Conservation (phyloP, 345 rosid species). For the thale cress (Arabidopsis thaliana) region DNA sequence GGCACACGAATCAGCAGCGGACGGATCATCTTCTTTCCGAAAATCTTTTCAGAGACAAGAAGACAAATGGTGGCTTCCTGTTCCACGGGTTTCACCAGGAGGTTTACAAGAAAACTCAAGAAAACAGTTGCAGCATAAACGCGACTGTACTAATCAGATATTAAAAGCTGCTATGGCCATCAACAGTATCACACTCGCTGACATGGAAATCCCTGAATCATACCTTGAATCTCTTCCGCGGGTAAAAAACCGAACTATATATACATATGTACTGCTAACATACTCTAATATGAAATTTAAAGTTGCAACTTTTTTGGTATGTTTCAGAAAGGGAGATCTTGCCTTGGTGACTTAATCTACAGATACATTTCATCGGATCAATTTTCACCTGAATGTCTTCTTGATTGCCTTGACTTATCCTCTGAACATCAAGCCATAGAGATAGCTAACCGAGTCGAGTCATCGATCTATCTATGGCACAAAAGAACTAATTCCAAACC, state of each 20-base stretch:
- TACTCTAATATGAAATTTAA: background rate
- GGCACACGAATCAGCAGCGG: conserved; percentile 71
- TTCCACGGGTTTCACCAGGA: conserved; percentile 82
- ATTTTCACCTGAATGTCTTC: conserved; percentile 83
- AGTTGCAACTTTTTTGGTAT: conserved; percentile 17
- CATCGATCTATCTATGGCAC: conserved; percentile 80
- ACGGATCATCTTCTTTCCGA: conserved; percentile 75
- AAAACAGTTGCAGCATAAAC: conserved; percentile 86
- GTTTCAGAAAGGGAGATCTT: conserved; percentile 82
- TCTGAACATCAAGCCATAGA: conserved; percentile 96
- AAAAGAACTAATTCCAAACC: conserved; percentile 63
- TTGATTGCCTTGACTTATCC: conserved; percentile 87
- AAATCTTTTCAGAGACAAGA: conserved; percentile 88
- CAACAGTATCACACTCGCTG: conserved; percentile 75
- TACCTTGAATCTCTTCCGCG: conserved; percentile 88
- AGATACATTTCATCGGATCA: conserved; percentile 84
- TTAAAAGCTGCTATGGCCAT: conserved; percentile 98
- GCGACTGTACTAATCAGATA: conserved; percentile 97
- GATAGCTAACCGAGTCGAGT: conserved; percentile 88
- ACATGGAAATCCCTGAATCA: conserved; percentile 91
- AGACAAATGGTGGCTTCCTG: conserved; percentile 99
- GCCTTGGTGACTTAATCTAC: conserved; percentile 85
- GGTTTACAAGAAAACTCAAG: conserved; percentile 80
- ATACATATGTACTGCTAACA: background rate
- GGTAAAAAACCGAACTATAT: conserved; percentile 48